Evolutionary conservation across 441 rosid species (phyloP), one percentile per base, ranked within the genome.

Genomic region (Cnidoscolus chayamansa): DNA sequence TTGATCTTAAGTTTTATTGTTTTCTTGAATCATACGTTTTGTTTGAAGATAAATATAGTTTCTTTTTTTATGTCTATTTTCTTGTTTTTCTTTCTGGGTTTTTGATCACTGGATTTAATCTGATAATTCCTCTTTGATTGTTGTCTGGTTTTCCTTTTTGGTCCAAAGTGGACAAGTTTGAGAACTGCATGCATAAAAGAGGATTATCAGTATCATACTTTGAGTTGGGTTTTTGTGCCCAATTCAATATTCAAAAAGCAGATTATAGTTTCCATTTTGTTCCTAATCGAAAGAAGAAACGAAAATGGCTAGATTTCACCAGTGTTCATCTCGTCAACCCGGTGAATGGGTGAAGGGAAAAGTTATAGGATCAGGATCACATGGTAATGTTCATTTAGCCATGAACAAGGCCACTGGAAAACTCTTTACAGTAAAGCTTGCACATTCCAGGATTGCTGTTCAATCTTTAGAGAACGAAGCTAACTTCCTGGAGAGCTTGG

Each of bases 311-410:
- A 31, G 53, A 66, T 31, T 35, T 25, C 20, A 8, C 35, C 58
- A 56, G 43, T 45, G 45, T 2, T 68, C 62, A 13, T 72, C 61
- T 55, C 72, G 62, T 53, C 56, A 40, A 32, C 76, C 77, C 4
- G 17, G 75, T 0, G 32, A 63, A 66, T 80, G 86, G 84, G 67
- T 80, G 57, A 78, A 69, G 68, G 81, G 81, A 8, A 81, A 78
- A 72, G 74, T 72, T 12, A 72, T 78, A 49, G 85, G 84, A 11
- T 75, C 78, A 0, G 85, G 86, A 57, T 71, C 85, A 3, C 77
- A 74, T 16, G 85, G 85, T n/a, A 66, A 74, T 47, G 86, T 82
- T 58, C 79, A 73, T 68, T 62, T 84, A 57, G 84, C 86, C 48
- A 75, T 80, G 80, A 73, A 74, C 17, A 80, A 78, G 31, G 68